Evolutionary conservation across 1,139 yeast species (phyloP), one percentile per base, ranked within the genome.

Genomic region (Keqinozyma sinolaborantium): DNA sequence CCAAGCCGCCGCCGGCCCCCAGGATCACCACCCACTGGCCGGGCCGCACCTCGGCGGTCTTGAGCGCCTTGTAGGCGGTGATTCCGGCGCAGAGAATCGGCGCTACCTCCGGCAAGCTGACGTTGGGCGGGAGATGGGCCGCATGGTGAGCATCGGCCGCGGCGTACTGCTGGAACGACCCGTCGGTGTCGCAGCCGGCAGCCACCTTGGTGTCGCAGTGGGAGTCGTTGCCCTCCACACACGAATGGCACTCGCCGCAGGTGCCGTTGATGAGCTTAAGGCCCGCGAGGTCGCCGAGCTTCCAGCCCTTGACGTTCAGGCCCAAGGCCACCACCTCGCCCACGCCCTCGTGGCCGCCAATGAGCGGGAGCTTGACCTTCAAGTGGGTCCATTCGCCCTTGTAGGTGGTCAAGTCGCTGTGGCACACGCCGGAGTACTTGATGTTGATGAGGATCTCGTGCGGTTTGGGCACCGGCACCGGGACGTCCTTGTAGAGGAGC

Each of bases 331-430:
- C 90, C 42, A 83, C 92, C 24, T 77, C 76, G 60, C 94, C 94
- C 24, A 90, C 88, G 64, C 92, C 92, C 63, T 83, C 94, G 68
- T 83, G 94, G 51, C 94, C 94, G 42, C 87, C 88, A 32, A 81
- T 85, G 45, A 79, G 63, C 14, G 87, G 87, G 42, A 77, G 66
- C 58, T 80, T 80, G 44, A 79, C 73, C 33, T 63, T 64, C 47
- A 77, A 57, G 36, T 18, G 7, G n/a, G 83, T 83, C 87, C 87
- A 79, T 54, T 81, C 87, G 53, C 87, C 87, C 51, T 79, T 75
- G 85, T 86, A 81, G 28, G 86, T 87, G 58, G 81, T 88, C 51
- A 81, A 70, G 55, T 81, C 88, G 29, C 87, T 81, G 64, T 81
- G 88, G 56, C 88, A 81, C 30, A 81, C 88, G 60, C 88, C 88